These are phyloP conservation scores for Cryptosporidium muris DNA, from an alignment of 169 alveolate genomes.

Conservation along the genomic window DNA sequence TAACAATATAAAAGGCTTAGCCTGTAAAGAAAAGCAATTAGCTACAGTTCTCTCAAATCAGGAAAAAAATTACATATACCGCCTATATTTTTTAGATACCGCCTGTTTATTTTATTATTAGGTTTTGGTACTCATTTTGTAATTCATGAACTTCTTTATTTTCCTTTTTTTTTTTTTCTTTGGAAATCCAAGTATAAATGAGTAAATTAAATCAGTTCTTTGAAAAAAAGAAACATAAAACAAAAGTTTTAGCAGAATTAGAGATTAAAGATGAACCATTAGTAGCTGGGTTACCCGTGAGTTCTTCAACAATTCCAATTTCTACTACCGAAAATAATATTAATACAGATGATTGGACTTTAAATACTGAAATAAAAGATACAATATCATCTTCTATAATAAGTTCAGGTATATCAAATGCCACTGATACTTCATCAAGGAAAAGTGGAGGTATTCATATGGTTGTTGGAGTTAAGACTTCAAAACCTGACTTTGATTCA, in stretches of 20 bases:
- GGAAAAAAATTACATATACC: no score
- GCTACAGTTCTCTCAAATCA: background rate
- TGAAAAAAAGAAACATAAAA: conserved; percentile 58
- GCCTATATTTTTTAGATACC: no score
- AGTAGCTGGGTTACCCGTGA: background rate
- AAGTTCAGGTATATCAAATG: background rate
- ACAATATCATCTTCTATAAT: conserved; percentile 7
- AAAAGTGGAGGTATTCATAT: conserved; percentile 32
- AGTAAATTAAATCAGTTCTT: conserved; percentile 57
- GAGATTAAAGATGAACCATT: background rate
- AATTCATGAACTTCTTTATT: no score
- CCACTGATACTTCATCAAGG: background rate
- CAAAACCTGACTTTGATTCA: conserved; percentile 69
- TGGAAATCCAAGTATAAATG: background rate
- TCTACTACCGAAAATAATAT: conserved; percentile 36
- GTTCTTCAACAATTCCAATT: conserved; percentile 12
- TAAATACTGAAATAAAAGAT: conserved; percentile 29
- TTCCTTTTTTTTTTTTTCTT: no score
- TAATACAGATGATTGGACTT: conserved; percentile 45
- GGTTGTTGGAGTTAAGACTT: conserved; percentile 63
- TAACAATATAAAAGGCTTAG: no score
- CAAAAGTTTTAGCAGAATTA: conserved; percentile 53
- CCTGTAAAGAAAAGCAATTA: background rate
- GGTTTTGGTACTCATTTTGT: no score
- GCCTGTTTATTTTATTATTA: no score